These are phyloP conservation scores for Mortierella sp. DNA, from an alignment of 371 early-diverging fungal genomes.

Conservation along the genomic window DNA sequence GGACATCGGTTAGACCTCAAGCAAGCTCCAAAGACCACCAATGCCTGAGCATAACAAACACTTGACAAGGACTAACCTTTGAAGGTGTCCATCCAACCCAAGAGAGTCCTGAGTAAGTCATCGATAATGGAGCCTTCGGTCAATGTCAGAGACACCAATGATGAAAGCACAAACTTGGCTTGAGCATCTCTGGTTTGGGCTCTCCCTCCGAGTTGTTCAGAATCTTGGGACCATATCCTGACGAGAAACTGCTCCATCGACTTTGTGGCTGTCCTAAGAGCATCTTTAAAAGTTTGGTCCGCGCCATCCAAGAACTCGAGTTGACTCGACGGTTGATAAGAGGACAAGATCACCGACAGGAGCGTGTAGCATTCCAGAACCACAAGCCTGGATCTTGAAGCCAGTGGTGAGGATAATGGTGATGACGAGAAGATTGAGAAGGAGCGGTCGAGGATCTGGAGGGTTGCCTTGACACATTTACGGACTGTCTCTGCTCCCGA, in stretches of 20 bases:
- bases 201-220: neutral
- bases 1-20: too few relatives aligned
- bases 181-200: constrained; percentile 3
- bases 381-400: constrained; percentile 10
- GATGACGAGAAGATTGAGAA: constrained; percentile 1
- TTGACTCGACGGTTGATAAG: constrained; percentile 2
- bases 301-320: neutral
- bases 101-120: constrained; percentile 14
- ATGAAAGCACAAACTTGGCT: constrained; percentile 17
- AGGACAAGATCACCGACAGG: constrained; percentile 18
- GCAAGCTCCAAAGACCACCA: neutral
- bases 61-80: constrained; percentile 13
- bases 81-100: constrained; percentile 28
- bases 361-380: constrained; percentile 27
- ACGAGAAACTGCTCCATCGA: constrained; percentile 33
- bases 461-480: constrained; percentile 12
- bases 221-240: constrained; percentile 12
- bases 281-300: constrained; percentile 10
- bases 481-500: constrained; percentile 12
- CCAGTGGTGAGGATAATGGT: neutral
- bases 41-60: neutral
- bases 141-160: constrained; percentile 16
- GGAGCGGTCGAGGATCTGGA: constrained; percentile 25
- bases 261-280: constrained; percentile 6
- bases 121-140: constrained; percentile 12